These are phyloP conservation scores for Candida rishiriensis DNA, from an alignment of 805 yeast species.

Conservation along the genomic window DNA sequence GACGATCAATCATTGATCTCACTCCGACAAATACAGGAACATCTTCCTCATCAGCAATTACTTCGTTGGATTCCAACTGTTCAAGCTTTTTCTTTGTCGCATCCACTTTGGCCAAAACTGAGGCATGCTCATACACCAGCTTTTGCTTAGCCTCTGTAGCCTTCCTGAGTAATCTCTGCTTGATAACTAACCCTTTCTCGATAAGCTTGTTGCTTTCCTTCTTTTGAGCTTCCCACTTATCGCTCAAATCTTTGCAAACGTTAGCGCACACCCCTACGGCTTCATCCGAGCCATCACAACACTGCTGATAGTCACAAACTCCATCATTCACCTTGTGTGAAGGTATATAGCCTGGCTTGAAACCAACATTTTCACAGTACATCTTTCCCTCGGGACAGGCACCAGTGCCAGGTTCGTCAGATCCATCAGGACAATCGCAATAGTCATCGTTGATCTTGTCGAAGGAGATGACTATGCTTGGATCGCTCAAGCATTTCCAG, in stretches of 20 bases:
- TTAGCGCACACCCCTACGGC: conserved; percentile 47
- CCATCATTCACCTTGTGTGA: conserved; percentile 79
- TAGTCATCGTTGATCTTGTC: conserved; percentile 77
- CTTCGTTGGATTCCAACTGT: conserved; percentile 1
- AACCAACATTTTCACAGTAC: conserved; percentile 77
- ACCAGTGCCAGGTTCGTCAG: conserved; percentile 93
- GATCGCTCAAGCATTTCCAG: conserved; percentile 70
- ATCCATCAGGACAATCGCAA: conserved; percentile 97
- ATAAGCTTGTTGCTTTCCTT: conserved; percentile 17
- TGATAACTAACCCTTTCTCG: conserved; percentile 32
- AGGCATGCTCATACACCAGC: conserved; percentile 13
- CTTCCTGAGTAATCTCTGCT: conserved; percentile 26
- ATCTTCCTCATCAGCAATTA: background rate
- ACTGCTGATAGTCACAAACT: conserved; percentile 78
- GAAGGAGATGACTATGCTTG: conserved; percentile 56
- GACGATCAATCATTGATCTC: conserved; percentile 2
- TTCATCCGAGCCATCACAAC: conserved; percentile 97
- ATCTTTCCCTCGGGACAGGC: conserved; percentile 62
- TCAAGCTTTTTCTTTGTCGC: conserved; percentile 27
- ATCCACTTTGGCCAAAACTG: conserved; percentile 2
- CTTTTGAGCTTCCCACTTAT: conserved; percentile 28
- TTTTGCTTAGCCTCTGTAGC: conserved; percentile 22
- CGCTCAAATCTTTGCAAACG: conserved; percentile 47
- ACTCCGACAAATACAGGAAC: background rate
- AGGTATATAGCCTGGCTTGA: conserved; percentile 56